Evolutionary conservation across 2,329 filamentous ascomycete genomes (phyloP).

Genomic region (Curvularia lunata): DNA sequence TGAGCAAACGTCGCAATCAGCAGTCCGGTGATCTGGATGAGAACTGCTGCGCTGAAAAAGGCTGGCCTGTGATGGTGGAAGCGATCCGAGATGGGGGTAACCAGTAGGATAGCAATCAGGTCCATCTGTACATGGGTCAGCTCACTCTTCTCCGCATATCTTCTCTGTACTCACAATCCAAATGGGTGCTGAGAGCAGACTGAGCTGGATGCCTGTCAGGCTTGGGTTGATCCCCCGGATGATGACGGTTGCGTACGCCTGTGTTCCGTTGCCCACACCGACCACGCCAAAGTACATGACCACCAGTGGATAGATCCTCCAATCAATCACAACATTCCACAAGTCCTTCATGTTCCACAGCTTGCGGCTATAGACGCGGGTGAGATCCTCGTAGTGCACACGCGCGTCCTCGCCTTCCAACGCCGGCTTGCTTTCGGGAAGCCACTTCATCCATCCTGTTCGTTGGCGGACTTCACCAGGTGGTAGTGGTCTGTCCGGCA

Average conservation of each 20-base stretch:
- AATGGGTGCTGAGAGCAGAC: conserved; percentile 85
- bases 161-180: conserved; percentile 73
- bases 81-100: conserved; percentile 85
- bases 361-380: conserved; percentile 76
- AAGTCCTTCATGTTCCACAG: conserved; percentile 78
- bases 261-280: conserved; percentile 87
- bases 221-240: conserved; percentile 77
- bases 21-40: conserved; percentile 82
- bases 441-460: conserved; percentile 64
- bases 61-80: conserved; percentile 80
- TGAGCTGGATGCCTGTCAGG: conserved; percentile 76
- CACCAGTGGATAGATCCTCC: conserved; percentile 84
- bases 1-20: conserved; percentile 79
- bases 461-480: conserved; percentile 68
- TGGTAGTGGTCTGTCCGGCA: conserved; percentile 79
- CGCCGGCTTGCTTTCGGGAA: conserved; percentile 73
- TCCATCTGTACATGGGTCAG: conserved; percentile 68
- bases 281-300: conserved; percentile 97
- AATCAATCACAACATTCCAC: conserved; percentile 74
- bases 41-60: conserved; percentile 79
- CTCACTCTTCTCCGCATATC: not conserved
- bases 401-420: conserved; percentile 77
- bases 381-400: conserved; percentile 83
- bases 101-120: conserved; percentile 81
- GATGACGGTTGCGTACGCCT: conserved; percentile 86